Conservation (phyloP, 2,329 filamentous ascomycete species). For the Plectosphaerella sp. region DNA sequence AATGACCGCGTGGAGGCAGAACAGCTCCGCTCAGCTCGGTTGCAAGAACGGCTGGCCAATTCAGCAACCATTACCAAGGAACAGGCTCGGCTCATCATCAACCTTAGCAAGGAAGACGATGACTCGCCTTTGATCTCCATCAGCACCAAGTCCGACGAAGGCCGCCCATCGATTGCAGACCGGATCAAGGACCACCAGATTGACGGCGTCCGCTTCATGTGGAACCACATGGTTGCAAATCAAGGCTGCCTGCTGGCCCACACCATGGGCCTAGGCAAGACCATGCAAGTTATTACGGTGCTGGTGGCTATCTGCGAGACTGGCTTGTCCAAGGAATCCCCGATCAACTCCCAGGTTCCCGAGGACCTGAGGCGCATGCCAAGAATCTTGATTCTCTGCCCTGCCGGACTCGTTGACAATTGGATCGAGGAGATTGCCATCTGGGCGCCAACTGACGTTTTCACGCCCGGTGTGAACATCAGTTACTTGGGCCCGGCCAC, state of each 20-base stretch:
- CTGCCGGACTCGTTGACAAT: conserved; percentile 70
- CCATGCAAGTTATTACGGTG: conserved; percentile 86
- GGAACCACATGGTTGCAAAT: conserved; percentile 69
- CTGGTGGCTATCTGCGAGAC: conserved; percentile 70
- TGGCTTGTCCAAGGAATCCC: conserved; percentile 50
- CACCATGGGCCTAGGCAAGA: conserved; percentile 90
- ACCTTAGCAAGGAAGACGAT: conserved; percentile 58
- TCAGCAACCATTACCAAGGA: conserved; percentile 38
- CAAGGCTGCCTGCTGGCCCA: conserved; percentile 83
- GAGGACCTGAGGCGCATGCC: conserved; percentile 49
- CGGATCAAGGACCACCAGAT: conserved; percentile 78
- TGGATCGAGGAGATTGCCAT: conserved; percentile 73
- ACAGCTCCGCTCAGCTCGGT: conserved; percentile 43
- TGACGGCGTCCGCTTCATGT: conserved; percentile 79
- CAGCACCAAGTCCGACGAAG: conserved; percentile 34
- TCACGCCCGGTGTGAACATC: not conserved
- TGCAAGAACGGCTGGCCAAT: conserved; percentile 40
- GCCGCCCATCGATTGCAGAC: conserved; percentile 41
- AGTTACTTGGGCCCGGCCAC: too few relatives aligned
- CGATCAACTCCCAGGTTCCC: conserved; percentile 64
- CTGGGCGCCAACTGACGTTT: conserved; percentile 54
- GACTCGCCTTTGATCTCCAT: conserved; percentile 60
- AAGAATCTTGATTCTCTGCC: conserved; percentile 70
- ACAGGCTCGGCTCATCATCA: conserved; percentile 56
- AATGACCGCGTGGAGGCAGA: conserved; percentile 48